A percentile compares a stretch with the other conserved stretches of the same genome.
Conservation (phyloP, 805 yeast species). For the Isabelozyma heimii region DNA sequence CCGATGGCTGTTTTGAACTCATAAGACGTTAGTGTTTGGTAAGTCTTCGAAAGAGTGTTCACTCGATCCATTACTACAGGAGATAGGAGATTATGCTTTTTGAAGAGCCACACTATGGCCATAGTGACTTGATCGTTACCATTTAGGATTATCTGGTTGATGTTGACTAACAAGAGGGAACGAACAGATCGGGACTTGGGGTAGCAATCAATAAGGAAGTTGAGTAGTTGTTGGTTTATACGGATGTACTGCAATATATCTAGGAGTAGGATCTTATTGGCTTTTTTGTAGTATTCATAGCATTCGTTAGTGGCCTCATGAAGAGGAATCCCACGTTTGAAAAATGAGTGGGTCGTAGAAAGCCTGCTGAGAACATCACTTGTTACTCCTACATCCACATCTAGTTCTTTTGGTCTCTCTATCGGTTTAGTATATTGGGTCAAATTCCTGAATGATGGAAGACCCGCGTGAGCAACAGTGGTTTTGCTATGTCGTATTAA, state of each 20-base stretch:
- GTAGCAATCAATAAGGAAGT: slow-evolving; percentile 11
- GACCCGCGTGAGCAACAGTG: too few species aligned
- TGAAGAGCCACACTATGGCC: background rate
- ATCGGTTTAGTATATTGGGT: too few species aligned
- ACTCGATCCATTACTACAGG: background rate
- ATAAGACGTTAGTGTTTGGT: background rate
- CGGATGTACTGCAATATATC: slow-evolving; percentile 18
- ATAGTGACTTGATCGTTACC: background rate
- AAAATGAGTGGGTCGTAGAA: background rate
- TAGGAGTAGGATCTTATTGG: slow-evolving; percentile 9
- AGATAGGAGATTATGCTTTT: background rate
- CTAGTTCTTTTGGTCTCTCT: background rate
- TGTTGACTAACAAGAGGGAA: slow-evolving; percentile 15
- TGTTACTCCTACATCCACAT: background rate
- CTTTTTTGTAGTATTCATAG: slow-evolving; percentile 8
- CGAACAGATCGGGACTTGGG: slow-evolving; percentile 15
- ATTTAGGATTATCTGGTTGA: slow-evolving; percentile 4
- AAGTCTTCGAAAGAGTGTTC: background rate
- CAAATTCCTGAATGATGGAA: too few species aligned
- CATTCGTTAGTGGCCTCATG: slow-evolving; percentile 11
- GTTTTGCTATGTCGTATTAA: too few species aligned
- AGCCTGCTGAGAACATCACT: background rate
- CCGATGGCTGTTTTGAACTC: slow-evolving; percentile 1
- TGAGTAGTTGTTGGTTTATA: slow-evolving; percentile 14
- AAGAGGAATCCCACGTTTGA: slow-evolving; percentile 3